Base-by-base conservation (phyloP, 116 monocot species). In the Trichopus zeylanicus region DNA sequence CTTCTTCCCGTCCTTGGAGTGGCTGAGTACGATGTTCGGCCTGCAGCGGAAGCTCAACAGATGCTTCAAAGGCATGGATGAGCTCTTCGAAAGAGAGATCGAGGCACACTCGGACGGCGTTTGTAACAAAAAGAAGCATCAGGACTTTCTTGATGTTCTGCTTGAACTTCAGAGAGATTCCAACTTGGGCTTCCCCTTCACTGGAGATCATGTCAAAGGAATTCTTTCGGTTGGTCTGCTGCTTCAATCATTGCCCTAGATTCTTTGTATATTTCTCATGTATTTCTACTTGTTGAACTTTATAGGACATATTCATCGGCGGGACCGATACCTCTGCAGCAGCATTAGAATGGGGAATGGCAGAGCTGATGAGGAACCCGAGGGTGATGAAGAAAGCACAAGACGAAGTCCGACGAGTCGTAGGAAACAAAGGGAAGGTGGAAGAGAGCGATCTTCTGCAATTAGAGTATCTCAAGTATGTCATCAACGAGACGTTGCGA, bases 261-360 rank as follows among this genome's bases (percentile, higher is more conserved):
- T 16, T 42, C n/a, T 42, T 13, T 42, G 13, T 42, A 15, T 42
- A 8, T 33, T 5, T 33, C 8, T 33, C 32, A 33, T 33, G 8
- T 33, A 33, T 33, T 5, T 33, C 4, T 33, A 33, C 8, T 33
- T 33, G 32, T 5, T 5, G 8, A 4, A 33, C 32, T 42, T 42
- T 42, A 47, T 30, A 67, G 67, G 46, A 67, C 8, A 28, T 57
- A 6, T 42, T 67, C 46, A 6, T 56, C 1, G 67, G 47, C 6
- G 67, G 67, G 7, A 30, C 57, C 4, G 57, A 67, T 11, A 57
- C 67, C 3, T 56, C 67, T 11, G 57, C 67, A 4, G 29, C 67
- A 26, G 19, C 30, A 0, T 24, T 57, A 5, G 59, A 34, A 38
- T 68, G 51, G 34, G 60, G 8, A 20, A 60, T 68, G 60, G 4